Evolutionary conservation across 2,329 filamentous ascomycete genomes (phyloP).

Genomic region (Talaromyces verruculosus): DNA sequence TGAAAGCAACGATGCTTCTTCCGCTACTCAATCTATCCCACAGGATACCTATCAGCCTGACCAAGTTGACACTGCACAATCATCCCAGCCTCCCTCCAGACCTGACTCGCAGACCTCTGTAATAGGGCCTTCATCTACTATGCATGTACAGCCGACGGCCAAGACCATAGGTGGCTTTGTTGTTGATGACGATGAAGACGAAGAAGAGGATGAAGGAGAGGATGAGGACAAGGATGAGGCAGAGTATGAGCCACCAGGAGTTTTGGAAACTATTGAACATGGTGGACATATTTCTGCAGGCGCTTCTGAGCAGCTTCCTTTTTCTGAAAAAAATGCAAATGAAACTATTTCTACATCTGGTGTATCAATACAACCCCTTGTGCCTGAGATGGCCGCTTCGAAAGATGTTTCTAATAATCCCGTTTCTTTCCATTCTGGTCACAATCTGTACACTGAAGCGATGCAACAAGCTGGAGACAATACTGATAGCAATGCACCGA

Average conservation of each 20-base stretch:
- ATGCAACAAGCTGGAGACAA: slow-evolving; percentile 32
- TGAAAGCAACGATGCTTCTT: slow-evolving; percentile 28
- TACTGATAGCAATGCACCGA: slow-evolving; percentile 41
- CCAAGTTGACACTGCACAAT: slow-evolving; percentile 27
- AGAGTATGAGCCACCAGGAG: slow-evolving; percentile 57
- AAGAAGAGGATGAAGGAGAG: slow-evolving; percentile 50
- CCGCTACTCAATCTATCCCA: slow-evolving; percentile 26
- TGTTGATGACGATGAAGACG: slow-evolving; percentile 61
- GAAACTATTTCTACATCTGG: slow-evolving; percentile 57
- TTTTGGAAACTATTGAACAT: slow-evolving; percentile 50
- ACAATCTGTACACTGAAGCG: slow-evolving; percentile 40
- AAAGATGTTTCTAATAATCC: slow-evolving; percentile 54
- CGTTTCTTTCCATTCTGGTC: slow-evolving; percentile 41
- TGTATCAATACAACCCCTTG: slow-evolving; percentile 62
- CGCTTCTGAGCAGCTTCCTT: slow-evolving; percentile 52
- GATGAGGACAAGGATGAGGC: slow-evolving; percentile 51
- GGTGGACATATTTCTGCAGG: slow-evolving; percentile 49
- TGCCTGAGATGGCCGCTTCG: slow-evolving; percentile 49
- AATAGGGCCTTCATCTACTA: slow-evolving; percentile 33
- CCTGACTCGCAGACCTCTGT: slow-evolving; percentile 38
- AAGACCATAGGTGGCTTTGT: slow-evolving; percentile 62
- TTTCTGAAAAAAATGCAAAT: slow-evolving; percentile 55
- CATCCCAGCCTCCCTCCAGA: slow-evolving; percentile 36
- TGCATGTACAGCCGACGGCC: slow-evolving; percentile 44
- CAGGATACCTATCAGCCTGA: slow-evolving; percentile 16